A percentile compares a stretch with the other conserved stretches of the same genome.
phyloP scores from a whole-genome alignment of 768 basidiomycete species.

The Boletellus emodensis region DNA sequence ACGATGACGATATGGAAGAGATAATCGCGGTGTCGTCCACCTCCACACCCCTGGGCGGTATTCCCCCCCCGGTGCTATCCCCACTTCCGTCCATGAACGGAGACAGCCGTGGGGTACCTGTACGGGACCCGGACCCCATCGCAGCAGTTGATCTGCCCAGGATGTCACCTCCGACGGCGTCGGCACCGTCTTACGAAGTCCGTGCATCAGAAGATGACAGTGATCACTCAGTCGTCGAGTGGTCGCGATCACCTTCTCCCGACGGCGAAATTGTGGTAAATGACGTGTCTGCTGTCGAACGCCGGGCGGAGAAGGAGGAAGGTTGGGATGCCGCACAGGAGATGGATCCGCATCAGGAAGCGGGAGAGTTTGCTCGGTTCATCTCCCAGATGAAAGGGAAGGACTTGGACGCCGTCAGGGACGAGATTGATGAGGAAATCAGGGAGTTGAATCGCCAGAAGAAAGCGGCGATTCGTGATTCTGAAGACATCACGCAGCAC shows the following conservation, averaged over 20 bases:
- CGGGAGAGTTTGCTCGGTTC: slow-evolving; percentile 89
- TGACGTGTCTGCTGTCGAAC: slow-evolving; percentile 16
- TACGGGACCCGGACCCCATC: not conserved
- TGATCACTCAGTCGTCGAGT: slow-evolving; percentile 28
- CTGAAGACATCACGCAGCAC: slow-evolving; percentile 92
- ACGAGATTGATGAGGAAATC: slow-evolving; percentile 93
- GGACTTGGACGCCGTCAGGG: slow-evolving; percentile 73
- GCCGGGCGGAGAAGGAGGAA: slow-evolving; percentile 30
- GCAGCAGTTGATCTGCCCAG: slow-evolving; percentile 5
- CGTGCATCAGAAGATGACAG: slow-evolving; percentile 14
- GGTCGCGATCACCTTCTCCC: slow-evolving; percentile 42
- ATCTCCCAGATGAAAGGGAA: slow-evolving; percentile 87
- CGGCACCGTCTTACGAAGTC: not conserved
- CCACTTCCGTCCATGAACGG: slow-evolving; percentile 15
- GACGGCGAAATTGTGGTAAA: not conserved
- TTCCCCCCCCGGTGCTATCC: slow-evolving; percentile 7
- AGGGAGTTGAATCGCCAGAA: slow-evolving; percentile 72
- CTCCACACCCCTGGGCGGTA: not conserved
- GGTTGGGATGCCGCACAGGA: slow-evolving; percentile 85
- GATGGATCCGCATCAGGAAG: slow-evolving; percentile 75
- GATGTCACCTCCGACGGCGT: slow-evolving; percentile 11
- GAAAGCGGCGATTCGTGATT: slow-evolving; percentile 88
- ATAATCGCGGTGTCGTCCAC: slow-evolving; percentile 11
- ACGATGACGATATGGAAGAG: slow-evolving; percentile 41
- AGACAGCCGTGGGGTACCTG: slow-evolving; percentile 8